Percentiles rank a stretch among this genome's conserved stretches.
These are phyloP conservation scores for Iberis pinnata DNA, from an alignment of 345 rosid species.

Conservation along the genomic window DNA sequence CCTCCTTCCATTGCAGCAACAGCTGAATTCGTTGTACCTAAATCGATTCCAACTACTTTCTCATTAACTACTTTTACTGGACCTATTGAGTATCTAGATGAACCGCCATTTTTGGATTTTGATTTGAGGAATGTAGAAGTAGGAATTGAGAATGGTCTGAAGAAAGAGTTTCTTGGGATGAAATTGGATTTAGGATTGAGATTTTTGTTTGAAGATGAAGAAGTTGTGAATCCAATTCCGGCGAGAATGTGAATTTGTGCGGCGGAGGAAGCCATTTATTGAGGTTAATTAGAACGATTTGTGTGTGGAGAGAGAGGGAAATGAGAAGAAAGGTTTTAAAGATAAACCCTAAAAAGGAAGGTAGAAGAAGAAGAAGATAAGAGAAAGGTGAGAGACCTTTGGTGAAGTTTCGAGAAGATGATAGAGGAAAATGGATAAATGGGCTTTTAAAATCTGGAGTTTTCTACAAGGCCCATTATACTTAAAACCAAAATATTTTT, in stretches of 20 bases:
- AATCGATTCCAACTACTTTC: constrained; percentile 91
- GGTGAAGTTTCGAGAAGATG: constrained; percentile 17
- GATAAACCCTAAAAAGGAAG: background rate
- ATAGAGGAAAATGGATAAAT: background rate
- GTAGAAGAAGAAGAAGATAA: constrained; percentile 22
- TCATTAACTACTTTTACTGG: constrained; percentile 67
- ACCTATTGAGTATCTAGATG: constrained; percentile 41
- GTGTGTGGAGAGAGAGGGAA: background rate
- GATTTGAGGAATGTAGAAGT: constrained; percentile 46
- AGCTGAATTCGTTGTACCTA: constrained; percentile 95
- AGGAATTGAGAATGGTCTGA: constrained; percentile 35
- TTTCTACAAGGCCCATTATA: too few species aligned
- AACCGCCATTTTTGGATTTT: constrained; percentile 10
- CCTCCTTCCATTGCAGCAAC: constrained; percentile 99
- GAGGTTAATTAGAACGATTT: too few species aligned
- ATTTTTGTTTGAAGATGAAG: constrained; percentile 29
- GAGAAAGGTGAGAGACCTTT: constrained; percentile 14
- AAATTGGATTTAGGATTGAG: background rate
- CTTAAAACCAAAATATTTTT: too few species aligned
- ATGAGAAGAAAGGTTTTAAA: too few species aligned
- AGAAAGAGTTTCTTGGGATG: constrained; percentile 42
- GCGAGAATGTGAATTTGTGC: constrained; percentile 73
- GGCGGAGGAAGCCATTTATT: constrained; percentile 62
- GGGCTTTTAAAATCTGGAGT: background rate
- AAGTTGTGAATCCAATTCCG: constrained; percentile 34